These are phyloP conservation scores for Teratosphaeria gauchensis DNA, from an alignment of 2,329 filamentous ascomycete genomes.

Conservation along the genomic window DNA sequence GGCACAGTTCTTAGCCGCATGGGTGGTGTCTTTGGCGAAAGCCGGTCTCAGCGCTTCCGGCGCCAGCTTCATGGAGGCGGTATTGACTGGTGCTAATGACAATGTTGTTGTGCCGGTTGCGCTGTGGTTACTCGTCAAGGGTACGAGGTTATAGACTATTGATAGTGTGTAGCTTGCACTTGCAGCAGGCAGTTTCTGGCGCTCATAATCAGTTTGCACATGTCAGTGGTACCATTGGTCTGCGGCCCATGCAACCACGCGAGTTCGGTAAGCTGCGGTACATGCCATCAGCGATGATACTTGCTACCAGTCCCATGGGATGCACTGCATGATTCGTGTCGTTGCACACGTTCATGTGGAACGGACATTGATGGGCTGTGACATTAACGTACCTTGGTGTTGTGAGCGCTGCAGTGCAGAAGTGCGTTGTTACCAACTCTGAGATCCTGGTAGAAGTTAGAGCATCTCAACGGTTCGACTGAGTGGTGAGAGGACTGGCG, in stretches of 20 bases:
- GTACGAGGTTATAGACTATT: constrained; percentile 47
- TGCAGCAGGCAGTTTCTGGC: not conserved
- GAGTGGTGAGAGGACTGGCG: no score
- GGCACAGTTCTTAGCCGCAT: constrained; percentile 11
- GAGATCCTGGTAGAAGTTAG: not conserved
- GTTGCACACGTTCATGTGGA: not conserved
- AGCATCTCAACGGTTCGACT: no score
- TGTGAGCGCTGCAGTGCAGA: not conserved
- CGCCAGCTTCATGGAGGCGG: constrained; percentile 87
- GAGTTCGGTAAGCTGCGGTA: not conserved
- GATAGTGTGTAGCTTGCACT: not conserved
- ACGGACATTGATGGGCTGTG: not conserved
- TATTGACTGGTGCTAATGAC: constrained; percentile 92
- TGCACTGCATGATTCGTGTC: not conserved
- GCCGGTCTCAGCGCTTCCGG: constrained; percentile 63
- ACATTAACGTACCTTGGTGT: not conserved
- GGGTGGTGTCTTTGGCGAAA: constrained; percentile 40
- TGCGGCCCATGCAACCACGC: not conserved
- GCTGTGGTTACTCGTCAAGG: constrained; percentile 84
- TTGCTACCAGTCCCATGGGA: not conserved
- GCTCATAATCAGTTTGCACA: not conserved
- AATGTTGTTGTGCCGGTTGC: constrained; percentile 94
- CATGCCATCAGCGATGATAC: not conserved
- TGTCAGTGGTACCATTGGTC: not conserved
- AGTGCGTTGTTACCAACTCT: not conserved